Base-by-base conservation (phyloP, 2,329 filamentous ascomycete genomes). In the Ophiostoma ips region DNA sequence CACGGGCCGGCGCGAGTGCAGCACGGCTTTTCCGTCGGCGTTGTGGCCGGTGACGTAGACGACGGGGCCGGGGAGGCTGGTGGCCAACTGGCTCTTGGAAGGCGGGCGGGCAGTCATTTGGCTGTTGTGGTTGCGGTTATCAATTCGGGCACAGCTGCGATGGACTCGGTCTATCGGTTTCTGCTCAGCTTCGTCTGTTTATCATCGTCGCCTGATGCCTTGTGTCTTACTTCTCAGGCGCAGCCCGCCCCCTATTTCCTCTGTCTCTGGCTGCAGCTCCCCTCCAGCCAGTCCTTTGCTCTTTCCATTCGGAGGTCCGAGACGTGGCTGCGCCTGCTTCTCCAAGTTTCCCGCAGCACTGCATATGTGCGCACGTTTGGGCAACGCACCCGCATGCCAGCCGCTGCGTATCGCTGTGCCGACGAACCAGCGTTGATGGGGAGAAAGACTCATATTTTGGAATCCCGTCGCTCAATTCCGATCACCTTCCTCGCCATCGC, bases 31-130 rank as follows among this genome's bases (percentile, higher is more conserved):
- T 6, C 50, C 56, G 13, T 51, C 12, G 13, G 47, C 46, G 36
- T 50, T 46, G 38, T 57, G 57, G 33, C 55, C 54, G 1, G 57
- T 58, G 19, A 56, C 48, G 30, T 52, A 55, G 1, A 54, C 51
- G 12, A 40, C 43, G 4, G 52, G 56, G 16, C 46, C 53, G 6
- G 56, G 56, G 8, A 58, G 52, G 10, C 9, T n/a, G 5, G 33
- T 33, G 38, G 50, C 50, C 12, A 37, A 33, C 21, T 51, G 50
- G 3, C 15, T 35, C 13, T 44, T 37, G 7, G 21, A 21, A 3
- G 50, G 45, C 11, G 46, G 34, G 18, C 38, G 50, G 11, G 38
- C 46, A 5, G 31, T 21, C 40, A 43, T 43, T 7, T 16, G 24
- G 18, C 11, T 24, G 37, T 19, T 13, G 24, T 28, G 5, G 24